Evolutionary conservation across 2,329 filamentous ascomycete species (phyloP).

Genomic region (Biscogniauxia sp.): DNA sequence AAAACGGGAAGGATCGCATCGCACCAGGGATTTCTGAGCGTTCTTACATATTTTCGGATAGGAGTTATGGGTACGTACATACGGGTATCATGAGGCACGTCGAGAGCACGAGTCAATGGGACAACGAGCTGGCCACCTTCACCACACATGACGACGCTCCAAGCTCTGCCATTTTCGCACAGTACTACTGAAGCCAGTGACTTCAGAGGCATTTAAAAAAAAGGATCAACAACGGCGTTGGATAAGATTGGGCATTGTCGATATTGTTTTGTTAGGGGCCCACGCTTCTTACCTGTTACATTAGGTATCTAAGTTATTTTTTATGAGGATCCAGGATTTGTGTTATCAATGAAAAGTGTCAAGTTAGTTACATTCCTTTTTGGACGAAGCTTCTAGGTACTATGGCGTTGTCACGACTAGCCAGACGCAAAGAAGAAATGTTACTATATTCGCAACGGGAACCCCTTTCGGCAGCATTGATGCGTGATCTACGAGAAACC

Average conservation of each 20-base stretch:
- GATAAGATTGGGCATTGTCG: neutral
- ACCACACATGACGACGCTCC: neutral
- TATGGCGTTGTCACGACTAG: no score
- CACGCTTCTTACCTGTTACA: neutral
- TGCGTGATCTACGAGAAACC: no score
- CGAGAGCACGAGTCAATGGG: neutral
- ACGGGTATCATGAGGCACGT: neutral
- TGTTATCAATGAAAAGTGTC: no score
- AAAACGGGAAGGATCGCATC: neutral
- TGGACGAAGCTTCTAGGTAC: no score
- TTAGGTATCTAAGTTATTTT: no score
- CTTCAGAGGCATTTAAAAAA: neutral
- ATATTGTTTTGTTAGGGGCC: neutral
- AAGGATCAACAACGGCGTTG: neutral
- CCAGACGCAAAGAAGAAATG: no score
- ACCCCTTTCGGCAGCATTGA: no score
- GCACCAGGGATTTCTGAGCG: neutral
- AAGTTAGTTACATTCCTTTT: no score
- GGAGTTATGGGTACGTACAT: neutral
- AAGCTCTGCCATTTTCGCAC: neutral
- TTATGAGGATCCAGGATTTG: no score
- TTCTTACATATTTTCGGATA: neutral
- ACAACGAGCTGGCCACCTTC: neutral
- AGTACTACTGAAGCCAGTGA: neutral
- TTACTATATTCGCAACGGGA: no score